Conservation (phyloP, 805 yeast genomes). For the Kodamaea nitidulidarum region DNA sequence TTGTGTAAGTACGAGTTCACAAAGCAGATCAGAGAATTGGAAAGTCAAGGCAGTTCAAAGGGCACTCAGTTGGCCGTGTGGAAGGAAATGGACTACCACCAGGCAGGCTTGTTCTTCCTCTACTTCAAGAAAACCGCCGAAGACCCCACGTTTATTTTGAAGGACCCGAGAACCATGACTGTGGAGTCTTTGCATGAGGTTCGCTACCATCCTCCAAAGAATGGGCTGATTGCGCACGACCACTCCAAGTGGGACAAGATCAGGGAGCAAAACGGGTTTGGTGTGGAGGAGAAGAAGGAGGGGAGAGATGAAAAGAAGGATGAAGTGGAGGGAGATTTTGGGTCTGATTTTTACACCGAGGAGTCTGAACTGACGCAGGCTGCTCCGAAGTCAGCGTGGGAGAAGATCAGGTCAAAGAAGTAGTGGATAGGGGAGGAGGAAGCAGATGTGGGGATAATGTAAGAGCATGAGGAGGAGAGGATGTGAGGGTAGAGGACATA, state of each 20-base stretch:
- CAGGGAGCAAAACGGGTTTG: slow-evolving; percentile 30
- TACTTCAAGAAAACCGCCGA: slow-evolving; percentile 20
- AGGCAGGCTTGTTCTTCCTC: slow-evolving; percentile 31
- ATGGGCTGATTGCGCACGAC: background rate
- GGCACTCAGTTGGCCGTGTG: slow-evolving; percentile 25
- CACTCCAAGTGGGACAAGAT: slow-evolving; percentile 33
- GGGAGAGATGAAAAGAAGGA: too few species aligned
- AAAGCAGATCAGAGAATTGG: slow-evolving; percentile 16
- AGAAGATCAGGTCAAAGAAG: slow-evolving; percentile 12
- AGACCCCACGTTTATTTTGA: slow-evolving; percentile 19
- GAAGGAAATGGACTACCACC: slow-evolving; percentile 35
- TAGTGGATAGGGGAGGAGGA: background rate
- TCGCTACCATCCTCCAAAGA: slow-evolving; percentile 13
- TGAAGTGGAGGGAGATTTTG: too few species aligned
- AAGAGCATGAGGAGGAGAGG: too few species aligned
- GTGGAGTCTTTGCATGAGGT: slow-evolving; percentile 27
- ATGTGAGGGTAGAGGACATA: too few species aligned
- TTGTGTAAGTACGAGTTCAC: slow-evolving; percentile 21
- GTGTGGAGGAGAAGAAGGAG: background rate
- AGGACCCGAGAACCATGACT: slow-evolving; percentile 25
- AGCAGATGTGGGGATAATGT: too few species aligned
- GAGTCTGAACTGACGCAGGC: too few species aligned
- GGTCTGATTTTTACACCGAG: too few species aligned
- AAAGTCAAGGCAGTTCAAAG: slow-evolving; percentile 12
- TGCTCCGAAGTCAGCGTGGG: slow-evolving; percentile 19